A percentile compares a stretch with the other conserved stretches of the same genome.
Conservation (phyloP, 805 yeast species). For the Cephaloascus fragrans region DNA sequence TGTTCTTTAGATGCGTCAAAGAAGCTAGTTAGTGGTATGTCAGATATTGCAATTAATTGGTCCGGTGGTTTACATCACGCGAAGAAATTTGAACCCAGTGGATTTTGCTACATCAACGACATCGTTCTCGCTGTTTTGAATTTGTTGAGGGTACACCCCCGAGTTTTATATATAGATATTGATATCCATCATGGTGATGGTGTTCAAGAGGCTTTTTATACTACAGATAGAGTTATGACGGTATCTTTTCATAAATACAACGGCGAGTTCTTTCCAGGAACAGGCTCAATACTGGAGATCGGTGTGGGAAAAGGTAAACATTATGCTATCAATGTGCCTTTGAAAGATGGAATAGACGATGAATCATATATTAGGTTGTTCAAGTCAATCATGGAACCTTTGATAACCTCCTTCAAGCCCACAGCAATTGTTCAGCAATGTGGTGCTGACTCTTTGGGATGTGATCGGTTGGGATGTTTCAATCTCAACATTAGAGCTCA, state of each 20-base stretch:
- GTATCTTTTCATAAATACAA: slow-evolving; percentile 89
- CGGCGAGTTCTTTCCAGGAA: slow-evolving; percentile 96
- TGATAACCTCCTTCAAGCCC: slow-evolving; percentile 86
- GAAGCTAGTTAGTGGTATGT: slow-evolving; percentile 72
- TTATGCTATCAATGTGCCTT: slow-evolving; percentile 83
- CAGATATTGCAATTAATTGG: slow-evolving; percentile 93
- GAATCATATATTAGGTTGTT: slow-evolving; percentile 66
- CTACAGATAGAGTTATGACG: slow-evolving; percentile 94
- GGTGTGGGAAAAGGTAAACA: slow-evolving; percentile 88
- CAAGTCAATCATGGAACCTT: slow-evolving; percentile 83
- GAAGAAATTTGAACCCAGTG: slow-evolving; percentile 87
- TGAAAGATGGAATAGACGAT: slow-evolving; percentile 93
- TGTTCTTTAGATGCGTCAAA: slow-evolving; percentile 92
- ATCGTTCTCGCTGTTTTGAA: slow-evolving; percentile 84
- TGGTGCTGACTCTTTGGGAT: slow-evolving; percentile 94
- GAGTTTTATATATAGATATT: slow-evolving; percentile 88
- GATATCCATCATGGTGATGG: slow-evolving; percentile 98
- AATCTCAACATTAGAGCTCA: slow-evolving; percentile 87
- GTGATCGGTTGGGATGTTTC: slow-evolving; percentile 90
- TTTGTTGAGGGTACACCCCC: slow-evolving; percentile 77
- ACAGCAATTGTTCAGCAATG: slow-evolving; percentile 92
- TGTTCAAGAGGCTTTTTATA: slow-evolving; percentile 93
- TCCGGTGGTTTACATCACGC: slow-evolving; percentile 97
- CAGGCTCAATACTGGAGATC: slow-evolving; percentile 83
- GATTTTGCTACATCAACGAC: slow-evolving; percentile 92